These are phyloP conservation scores for Microcyclosporella mali DNA, from an alignment of 2,329 filamentous ascomycete species.

Conservation along the genomic window DNA sequence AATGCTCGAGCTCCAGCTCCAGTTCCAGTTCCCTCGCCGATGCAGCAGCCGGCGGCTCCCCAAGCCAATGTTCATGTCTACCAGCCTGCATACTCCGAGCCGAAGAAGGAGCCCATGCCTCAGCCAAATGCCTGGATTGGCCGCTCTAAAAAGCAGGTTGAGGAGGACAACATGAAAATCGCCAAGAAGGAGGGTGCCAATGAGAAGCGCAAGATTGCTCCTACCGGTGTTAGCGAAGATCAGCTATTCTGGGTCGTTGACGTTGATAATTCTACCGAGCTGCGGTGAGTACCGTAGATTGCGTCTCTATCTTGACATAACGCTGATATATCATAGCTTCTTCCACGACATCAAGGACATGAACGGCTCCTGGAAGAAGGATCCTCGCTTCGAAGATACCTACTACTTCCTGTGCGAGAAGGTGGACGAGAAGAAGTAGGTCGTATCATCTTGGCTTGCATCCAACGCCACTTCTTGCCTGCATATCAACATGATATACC, in stretches of 20 bases:
- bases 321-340: conserved; percentile 16
- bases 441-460: too few species aligned
- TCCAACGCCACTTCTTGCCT: too few species aligned
- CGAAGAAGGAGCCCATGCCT: conserved; percentile 2
- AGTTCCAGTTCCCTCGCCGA: conserved; percentile 5
- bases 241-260: conserved; percentile 35
- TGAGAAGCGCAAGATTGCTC: conserved; percentile 30
- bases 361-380: conserved; percentile 31
- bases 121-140: conserved; percentile 29
- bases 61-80: conserved; percentile 16
- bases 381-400: conserved; percentile 29
- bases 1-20: conserved; percentile 1
- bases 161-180: conserved; percentile 35
- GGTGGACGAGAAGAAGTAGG: conserved; percentile 19
- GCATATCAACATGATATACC: too few species aligned
- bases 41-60: conserved; percentile 5
- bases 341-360: conserved; percentile 31
- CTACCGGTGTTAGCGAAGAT: conserved; percentile 27
- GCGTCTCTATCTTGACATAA: background rate
- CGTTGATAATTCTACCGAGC: conserved; percentile 21
- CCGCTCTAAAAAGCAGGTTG: conserved; percentile 33
- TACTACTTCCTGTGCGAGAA: conserved; percentile 31
- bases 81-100: conserved; percentile 8
- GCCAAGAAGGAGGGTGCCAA: conserved; percentile 31
- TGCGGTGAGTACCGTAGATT: conserved; percentile 27